Base-by-base conservation (phyloP, 306 rosid species). In the Mucuna pruriens region DNA sequence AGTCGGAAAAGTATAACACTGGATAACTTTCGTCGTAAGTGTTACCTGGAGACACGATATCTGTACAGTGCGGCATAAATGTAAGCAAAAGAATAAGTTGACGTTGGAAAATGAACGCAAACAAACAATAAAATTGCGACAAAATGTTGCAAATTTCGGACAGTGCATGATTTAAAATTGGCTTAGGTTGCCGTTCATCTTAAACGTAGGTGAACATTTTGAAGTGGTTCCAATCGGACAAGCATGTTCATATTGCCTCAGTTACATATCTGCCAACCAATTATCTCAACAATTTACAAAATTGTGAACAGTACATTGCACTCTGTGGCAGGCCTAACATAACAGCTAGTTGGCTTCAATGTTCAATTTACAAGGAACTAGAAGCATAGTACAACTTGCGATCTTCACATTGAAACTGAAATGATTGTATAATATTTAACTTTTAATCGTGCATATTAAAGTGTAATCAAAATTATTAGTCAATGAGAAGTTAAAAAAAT, bases 371-470 rank as follows among this genome's bases (percentile, higher is more conserved):
- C 65, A 45, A 65, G 52, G 52, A 48, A 7, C 31, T 62, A 57
- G 38, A 71, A 12, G 31, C 45, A 55, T 11, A 33, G 74, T 17
- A 29, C 51, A 70, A 25, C 62, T 61, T 49, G 66, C 17, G 1
- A 17, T 17, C 63, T 19, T 63, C 60, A 65, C 67, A 79, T 29
- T 9, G 62, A 46, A 63, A 78, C 65, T 70, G 60, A 49, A 38
- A 82, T 46, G 48, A 67, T 22, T 25, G 15, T 65, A 38, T 22
- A 51, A 61, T 15, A 1, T 54, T 52, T 78, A 68, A 81, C 13
- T 65, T 54, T 17, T 34, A 40, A 42, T 71, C 77, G 36, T 66
- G 48, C 82, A 49, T 20, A 26, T 31, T 72, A 75, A 16, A 38
- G 25, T 71, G 48, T n/a, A 33, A 63, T 52, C 7, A 54, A 22